phyloP scores from a whole-genome alignment of 345 rosid species.

The Erysimum cheiranthoides region DNA sequence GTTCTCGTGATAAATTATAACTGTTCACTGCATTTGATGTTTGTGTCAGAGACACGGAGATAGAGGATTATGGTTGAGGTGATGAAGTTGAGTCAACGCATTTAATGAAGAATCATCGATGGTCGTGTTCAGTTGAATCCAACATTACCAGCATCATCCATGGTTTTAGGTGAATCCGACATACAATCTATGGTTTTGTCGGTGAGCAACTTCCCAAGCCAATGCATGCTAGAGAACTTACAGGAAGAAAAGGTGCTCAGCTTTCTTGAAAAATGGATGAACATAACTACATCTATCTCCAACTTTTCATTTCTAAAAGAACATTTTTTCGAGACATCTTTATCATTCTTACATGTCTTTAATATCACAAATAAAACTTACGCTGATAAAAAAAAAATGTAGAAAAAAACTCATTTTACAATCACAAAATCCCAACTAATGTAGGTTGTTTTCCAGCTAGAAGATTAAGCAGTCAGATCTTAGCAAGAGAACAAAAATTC shows the following conservation, averaged over 20 bases:
- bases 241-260: background rate
- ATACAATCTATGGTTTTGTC: slow-evolving; percentile 28
- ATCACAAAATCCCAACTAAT: background rate
- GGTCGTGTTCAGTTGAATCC: slow-evolving; percentile 21
- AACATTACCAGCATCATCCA: background rate
- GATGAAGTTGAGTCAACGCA: slow-evolving; percentile 27
- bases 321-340: background rate
- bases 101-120: slow-evolving; percentile 25
- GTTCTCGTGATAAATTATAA: slow-evolving; percentile 6
- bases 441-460: slow-evolving; percentile 19
- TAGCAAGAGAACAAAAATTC: slow-evolving; percentile 8
- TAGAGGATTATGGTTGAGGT: slow-evolving; percentile 24
- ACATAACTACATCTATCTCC: slow-evolving; percentile 3
- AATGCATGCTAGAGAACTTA: slow-evolving; percentile 37
- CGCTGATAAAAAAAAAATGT: background rate
- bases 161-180: slow-evolving; percentile 7
- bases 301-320: background rate
- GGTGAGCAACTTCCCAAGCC: slow-evolving; percentile 2
- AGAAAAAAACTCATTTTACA: background rate
- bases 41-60: background rate
- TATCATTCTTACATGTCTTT: background rate
- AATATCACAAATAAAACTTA: background rate
- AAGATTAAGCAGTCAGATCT: background rate
- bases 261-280: slow-evolving; percentile 5
- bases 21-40: slow-evolving; percentile 25